Base-by-base conservation (phyloP, 495 filamentous ascomycete species). In the Aspergillus bridgeri region DNA sequence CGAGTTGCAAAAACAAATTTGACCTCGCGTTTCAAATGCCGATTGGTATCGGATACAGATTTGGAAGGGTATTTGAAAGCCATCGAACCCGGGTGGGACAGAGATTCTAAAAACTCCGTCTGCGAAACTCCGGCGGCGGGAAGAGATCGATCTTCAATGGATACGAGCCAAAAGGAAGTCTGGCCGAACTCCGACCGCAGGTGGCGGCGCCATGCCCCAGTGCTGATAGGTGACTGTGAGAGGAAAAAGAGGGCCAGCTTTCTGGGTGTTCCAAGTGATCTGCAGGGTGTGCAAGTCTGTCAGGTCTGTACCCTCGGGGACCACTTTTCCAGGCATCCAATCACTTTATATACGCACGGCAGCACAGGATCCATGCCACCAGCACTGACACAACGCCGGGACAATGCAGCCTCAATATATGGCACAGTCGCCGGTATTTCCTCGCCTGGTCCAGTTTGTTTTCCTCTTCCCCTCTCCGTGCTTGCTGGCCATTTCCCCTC, bases 71-170 rank as follows among this genome's bases (percentile, higher is more conserved):
- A 20, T 15, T 47, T 9, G n/a, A 47, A 9, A 49, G 45, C 21
- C 22, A 43, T 49, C 21, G 23, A 21, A n/a, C 43, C 22, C 29
- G 51, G 42, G 27, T 42, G 17, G 51, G 21, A 45, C 27, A 29
- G 9, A 51, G 45, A 17, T 23, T 23, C 17, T 21, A 53, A 48
- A 56, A 60, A 60, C 51, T 60, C 58, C 58, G 58, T 53, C 42
- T 56, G 23, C 48, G 51, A 60, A 60, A 60, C 58, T 60, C 58
- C 58, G 58, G 48, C 22, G 29, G 29, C 58, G 52, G 25, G 15
- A 20, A n/a, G 42, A 46, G n/a, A 25, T 59, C 21, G 42, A 15
- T 20, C 18, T n/a, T 21, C 6, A 57, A 6, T 43, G n/a, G 17
- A 18, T 25, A 22, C 33, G 33, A 15, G 9, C 33, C 33, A 38